A percentile compares a stretch with the other conserved stretches of the same genome.
phyloP scores from a whole-genome alignment of 1,139 yeast species.

The Pichia cactophila region DNA sequence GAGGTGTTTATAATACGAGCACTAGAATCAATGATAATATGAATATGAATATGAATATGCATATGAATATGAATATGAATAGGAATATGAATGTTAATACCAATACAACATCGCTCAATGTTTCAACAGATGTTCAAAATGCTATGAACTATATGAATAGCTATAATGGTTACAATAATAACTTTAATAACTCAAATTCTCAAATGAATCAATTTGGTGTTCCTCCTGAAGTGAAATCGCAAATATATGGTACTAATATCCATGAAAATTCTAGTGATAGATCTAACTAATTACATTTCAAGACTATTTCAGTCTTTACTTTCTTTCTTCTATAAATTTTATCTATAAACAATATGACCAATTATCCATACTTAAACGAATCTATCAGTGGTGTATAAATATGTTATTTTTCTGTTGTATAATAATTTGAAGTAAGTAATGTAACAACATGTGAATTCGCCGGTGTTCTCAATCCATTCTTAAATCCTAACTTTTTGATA shows the following conservation, averaged over 20 bases:
- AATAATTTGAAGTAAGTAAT: slow-evolving; percentile 37
- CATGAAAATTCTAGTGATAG: neutral
- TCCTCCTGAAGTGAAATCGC: neutral
- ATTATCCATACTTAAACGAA: too few species aligned
- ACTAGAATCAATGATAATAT: neutral
- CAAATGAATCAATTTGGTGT: neutral
- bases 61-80: too few species aligned
- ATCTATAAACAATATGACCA: too few species aligned
- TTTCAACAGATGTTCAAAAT: neutral
- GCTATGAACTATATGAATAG: neutral
- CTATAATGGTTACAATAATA: neutral
- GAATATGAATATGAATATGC: neutral
- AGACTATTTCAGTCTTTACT: neutral
- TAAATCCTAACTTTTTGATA: slow-evolving; percentile 45
- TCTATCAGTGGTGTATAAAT: too few species aligned
- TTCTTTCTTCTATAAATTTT: neutral
- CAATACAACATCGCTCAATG: too few species aligned
- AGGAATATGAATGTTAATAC: too few species aligned
- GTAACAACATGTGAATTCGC: slow-evolving; percentile 41
- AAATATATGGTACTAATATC: too few species aligned
- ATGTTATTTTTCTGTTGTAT: too few species aligned
- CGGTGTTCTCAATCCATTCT: slow-evolving; percentile 35
- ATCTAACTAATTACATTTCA: neutral
- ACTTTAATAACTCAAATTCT: neutral
- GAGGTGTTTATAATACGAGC: neutral